Percentiles rank a stretch among this genome's conserved stretches.
Evolutionary conservation across 1,139 yeast species (phyloP).

Genomic region (Geotrichum siamense): DNA sequence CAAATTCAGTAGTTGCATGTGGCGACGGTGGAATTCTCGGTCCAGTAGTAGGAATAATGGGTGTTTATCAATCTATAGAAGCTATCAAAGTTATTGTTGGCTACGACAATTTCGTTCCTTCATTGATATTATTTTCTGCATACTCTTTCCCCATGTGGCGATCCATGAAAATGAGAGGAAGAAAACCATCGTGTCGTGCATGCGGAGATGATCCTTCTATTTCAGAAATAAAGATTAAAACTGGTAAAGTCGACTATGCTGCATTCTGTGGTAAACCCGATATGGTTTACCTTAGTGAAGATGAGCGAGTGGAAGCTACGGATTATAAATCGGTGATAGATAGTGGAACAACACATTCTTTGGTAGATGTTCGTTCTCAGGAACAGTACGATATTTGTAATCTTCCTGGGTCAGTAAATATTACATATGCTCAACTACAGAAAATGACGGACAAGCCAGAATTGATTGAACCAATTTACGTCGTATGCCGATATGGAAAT

Average conservation of each 20-base stretch:
- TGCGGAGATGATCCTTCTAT: slow-evolving; percentile 52
- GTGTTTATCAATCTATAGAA: slow-evolving; percentile 83
- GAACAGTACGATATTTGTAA: slow-evolving; percentile 67
- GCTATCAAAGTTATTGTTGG: slow-evolving; percentile 63
- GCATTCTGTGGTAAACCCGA: slow-evolving; percentile 65
- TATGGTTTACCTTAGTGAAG: slow-evolving; percentile 34
- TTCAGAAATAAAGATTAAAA: slow-evolving; percentile 41
- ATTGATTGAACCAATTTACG: slow-evolving; percentile 29
- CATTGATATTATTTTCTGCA: slow-evolving; percentile 63
- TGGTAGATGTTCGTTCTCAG: slow-evolving; percentile 75
- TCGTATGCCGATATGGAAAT: slow-evolving; percentile 82
- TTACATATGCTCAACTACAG: slow-evolving; percentile 16
- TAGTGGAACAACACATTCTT: slow-evolving; percentile 26
- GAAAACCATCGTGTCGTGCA: slow-evolving; percentile 52
- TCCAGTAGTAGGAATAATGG: slow-evolving; percentile 89
- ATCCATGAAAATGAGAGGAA: slow-evolving; percentile 71
- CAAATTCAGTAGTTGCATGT: slow-evolving; percentile 75
- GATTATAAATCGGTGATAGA: slow-evolving; percentile 32
- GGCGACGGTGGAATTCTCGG: slow-evolving; percentile 95
- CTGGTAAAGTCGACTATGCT: slow-evolving; percentile 51
- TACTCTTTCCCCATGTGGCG: slow-evolving; percentile 65
- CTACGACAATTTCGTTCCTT: slow-evolving; percentile 57
- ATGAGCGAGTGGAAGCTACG: slow-evolving; percentile 46
- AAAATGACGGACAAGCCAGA: slow-evolving; percentile 7
- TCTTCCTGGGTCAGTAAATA: slow-evolving; percentile 52